Evolutionary conservation across 345 rosid species (phyloP).

Genomic region (Chamaenerion angustifolium): DNA sequence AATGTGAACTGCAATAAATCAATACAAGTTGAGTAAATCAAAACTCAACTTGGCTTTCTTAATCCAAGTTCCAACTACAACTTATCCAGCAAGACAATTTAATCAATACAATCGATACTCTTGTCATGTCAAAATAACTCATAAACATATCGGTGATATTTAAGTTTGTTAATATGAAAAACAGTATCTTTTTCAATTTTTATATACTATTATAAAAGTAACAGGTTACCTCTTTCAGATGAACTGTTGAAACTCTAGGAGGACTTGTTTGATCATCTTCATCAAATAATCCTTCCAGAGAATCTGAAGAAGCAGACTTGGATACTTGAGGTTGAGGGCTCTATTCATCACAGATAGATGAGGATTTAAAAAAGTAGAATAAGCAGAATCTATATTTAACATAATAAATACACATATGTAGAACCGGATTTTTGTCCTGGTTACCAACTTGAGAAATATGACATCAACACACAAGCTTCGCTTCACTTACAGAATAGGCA

Average conservation of each 20-base stretch:
- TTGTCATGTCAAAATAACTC: no score
- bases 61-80: no score
- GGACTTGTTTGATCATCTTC: constrained; percentile 22
- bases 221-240: constrained; percentile 40
- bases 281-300: constrained; percentile 22
- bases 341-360: constrained; percentile 1
- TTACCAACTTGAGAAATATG: no score
- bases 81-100: no score
- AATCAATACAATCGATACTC: no score
- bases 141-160: background rate
- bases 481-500: constrained; percentile 31
- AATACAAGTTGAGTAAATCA: no score
- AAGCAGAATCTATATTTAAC: background rate
- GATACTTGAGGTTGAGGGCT: constrained; percentile 6
- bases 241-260: constrained; percentile 14
- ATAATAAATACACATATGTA: background rate
- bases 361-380: background rate
- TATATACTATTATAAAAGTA: no score
- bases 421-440: background rate
- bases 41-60: no score
- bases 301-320: constrained; percentile 15
- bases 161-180: background rate
- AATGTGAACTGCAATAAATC: no score
- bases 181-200: no score
- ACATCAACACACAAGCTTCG: no score